phyloP scores from a whole-genome alignment of 164 flowering plant genomes.

The Piper longum region DNA sequence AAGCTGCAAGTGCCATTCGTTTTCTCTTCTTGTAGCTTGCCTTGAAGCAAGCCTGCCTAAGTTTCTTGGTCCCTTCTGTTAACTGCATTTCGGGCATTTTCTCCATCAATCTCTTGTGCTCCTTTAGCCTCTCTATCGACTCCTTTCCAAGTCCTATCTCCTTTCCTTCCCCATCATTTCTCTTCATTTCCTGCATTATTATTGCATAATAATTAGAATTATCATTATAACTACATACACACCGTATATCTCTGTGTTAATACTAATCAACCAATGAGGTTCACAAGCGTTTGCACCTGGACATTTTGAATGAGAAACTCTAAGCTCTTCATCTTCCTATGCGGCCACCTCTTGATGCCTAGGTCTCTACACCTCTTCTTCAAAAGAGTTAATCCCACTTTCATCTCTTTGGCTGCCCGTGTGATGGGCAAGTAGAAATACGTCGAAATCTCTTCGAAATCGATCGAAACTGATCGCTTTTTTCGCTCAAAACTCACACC shows the following conservation, averaged over 20 bases:
- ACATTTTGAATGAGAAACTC: constrained; percentile 36
- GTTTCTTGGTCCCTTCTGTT: constrained; percentile 31
- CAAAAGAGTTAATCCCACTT: constrained; percentile 42
- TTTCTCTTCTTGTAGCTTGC: constrained; percentile 55
- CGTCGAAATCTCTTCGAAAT: constrained; percentile 42
- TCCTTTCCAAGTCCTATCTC: constrained; percentile 7
- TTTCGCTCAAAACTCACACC: background rate
- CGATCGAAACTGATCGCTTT: constrained; percentile 16
- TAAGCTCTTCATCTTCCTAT: constrained; percentile 52
- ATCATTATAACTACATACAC: background rate
- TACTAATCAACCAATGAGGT: background rate
- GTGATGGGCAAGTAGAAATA: constrained; percentile 42
- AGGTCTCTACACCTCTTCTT: constrained; percentile 56
- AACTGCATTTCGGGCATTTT: constrained; percentile 35
- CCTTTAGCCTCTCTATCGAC: constrained; percentile 32
- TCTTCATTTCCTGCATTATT: constrained; percentile 30
- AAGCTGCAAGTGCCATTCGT: constrained; percentile 5
- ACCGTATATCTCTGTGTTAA: background rate
- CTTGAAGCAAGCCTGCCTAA: constrained; percentile 61
- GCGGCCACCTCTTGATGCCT: constrained; percentile 51
- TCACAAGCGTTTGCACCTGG: constrained; percentile 22
- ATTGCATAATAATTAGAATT: too few relatives aligned
- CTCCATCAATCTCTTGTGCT: constrained; percentile 28
- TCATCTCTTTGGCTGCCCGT: constrained; percentile 40
- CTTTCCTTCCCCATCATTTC: constrained; percentile 2